Evolutionary conservation across 1,284 basidiomycete genomes (phyloP), one percentile per base, ranked within the genome.

Genomic region (Austroboletus novae-zelandiae): DNA sequence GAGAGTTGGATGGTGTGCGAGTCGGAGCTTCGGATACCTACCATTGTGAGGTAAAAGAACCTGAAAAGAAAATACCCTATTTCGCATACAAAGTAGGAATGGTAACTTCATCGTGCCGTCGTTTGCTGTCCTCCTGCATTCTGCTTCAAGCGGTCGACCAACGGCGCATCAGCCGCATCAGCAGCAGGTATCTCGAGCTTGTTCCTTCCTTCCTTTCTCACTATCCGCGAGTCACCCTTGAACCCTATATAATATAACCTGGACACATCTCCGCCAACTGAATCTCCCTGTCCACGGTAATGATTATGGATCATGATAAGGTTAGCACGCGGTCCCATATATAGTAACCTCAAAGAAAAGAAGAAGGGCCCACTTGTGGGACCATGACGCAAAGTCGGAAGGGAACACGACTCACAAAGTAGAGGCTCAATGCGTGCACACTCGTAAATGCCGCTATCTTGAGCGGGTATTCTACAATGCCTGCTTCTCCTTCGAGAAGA

Each of bases 171-270:
- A 0, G 83, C 77, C 2, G 84, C 82, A 58, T 86, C 79, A 1
- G 81, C 83, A 27, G 89, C 84, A 3, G 83, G 84, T 18, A 91
- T 77, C 58, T 86, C 81, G 20, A 91, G 69, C 61, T 80, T 80
- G 34, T 80, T 77, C 23, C 75, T 76, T 20, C 71, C 77, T 45
- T 89, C 84, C 55, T 79, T 83, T 56, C 77, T 74, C 11, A 71
- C 66, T n/a, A 74, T 72, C 43, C 76, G 73, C 40, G 75, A 73
- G 57, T 91, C 87, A 40, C 90, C 90, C 63, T 83, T 85, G 74
- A 93, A 93, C 13, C 91, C 91, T 45, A 91, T 63, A 62, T 83
- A 93, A 61, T 86, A 93, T 40, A 92, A 68, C 35, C 83, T 73
- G 3, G 85, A 79, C 7, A 70, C 61, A 9, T 88, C 84, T 25